Evolutionary conservation across 2,329 filamentous ascomycete genomes (phyloP), one percentile per base, ranked within the genome.

Genomic region (Penicillium sp.): DNA sequence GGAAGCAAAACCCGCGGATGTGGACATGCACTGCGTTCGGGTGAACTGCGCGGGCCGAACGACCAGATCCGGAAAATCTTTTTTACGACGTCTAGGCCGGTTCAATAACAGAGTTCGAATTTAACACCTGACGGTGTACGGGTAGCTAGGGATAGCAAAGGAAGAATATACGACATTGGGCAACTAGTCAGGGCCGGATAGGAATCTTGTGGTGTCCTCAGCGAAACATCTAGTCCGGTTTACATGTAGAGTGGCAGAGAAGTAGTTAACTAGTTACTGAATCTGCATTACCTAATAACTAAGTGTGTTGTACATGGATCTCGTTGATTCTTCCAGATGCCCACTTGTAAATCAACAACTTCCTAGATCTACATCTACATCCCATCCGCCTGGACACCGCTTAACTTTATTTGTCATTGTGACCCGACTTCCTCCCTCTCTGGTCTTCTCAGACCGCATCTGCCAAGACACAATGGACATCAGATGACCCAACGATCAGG

Each of bases 51-150:
- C 32, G 31, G 27, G 44, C 33, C 37, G 39, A 39, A 37, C 39
- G 31, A 39, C 25, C 15, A 29, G 15, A 29, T 44, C 35, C 44
- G 49, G 49, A 50, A 50, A 50, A 50, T 47, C 49, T 23, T 28
- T 50, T 50, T 46, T 47, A 44, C 35, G 44, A 32, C 15, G 20
- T 37, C 3, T 20, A 9, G 8, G 3, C 7, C 3, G 20, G 20
- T 23, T 23, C 20, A 23, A 23, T 23, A 4, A 23, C 12, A 7
- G 12, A 37, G 8, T 10, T 23, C 10, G 18, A 37, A 12, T 4
- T 20, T 8, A 1, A 20, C 3, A 29, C 3, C 9, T 9, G 9
- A 10, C 12, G 10, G 10, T 5, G 9, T 1, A 20, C 6, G 15
- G 15, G 18, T 29, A 37, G 33, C 15, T 5, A 23, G 4, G 18